Evolutionary conservation across 371 early-diverging fungal species (phyloP), one percentile per base, ranked within the genome.

Genomic region (Massospora cicadina): DNA sequence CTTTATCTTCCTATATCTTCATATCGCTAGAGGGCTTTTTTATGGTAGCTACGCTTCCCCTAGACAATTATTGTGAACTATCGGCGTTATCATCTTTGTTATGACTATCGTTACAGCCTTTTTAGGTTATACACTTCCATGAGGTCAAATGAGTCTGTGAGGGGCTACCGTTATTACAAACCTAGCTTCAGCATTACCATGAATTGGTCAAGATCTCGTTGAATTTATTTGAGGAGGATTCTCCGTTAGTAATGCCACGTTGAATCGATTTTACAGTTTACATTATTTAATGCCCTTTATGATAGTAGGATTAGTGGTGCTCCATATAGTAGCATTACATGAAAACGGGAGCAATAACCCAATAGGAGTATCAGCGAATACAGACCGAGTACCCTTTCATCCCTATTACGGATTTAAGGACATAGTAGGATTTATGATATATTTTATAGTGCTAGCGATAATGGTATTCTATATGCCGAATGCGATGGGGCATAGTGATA

Each of bases 371-470:
- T 74, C 79, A 71, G 72, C 76, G 75, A 78, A 74, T 73, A 70
- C 71, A 66, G 82, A 82, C 75, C 75, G 74, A 76, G 70, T 82
- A 68, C 74, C 76, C 71, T 79, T 79, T 69, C 79, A 82, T 77
- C 83, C 82, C 71, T 82, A 80, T 73, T 82, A 74, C 77, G 73
- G 74, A 43, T 72, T 71, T 75, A 82, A 82, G 81, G 82, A 82
- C 80, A 76, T 76, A 78, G 76, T 82, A 67, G 75, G 75, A 67
- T 70, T 78, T 68, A 76, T 78, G 69, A 61, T 76, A 68, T 74
- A 79, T 66, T 77, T 78, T 66, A 72, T 78, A 66, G 66, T 76
- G 70, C 75, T 78, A 74, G 70, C 76, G 64, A 74, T 75, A 65
- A 78, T 78, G 71, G 72, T 78, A 68, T 77, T 75, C 65, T 78